phyloP scores from a whole-genome alignment of 768 basidiomycete species.

The Dentipellis sp. region DNA sequence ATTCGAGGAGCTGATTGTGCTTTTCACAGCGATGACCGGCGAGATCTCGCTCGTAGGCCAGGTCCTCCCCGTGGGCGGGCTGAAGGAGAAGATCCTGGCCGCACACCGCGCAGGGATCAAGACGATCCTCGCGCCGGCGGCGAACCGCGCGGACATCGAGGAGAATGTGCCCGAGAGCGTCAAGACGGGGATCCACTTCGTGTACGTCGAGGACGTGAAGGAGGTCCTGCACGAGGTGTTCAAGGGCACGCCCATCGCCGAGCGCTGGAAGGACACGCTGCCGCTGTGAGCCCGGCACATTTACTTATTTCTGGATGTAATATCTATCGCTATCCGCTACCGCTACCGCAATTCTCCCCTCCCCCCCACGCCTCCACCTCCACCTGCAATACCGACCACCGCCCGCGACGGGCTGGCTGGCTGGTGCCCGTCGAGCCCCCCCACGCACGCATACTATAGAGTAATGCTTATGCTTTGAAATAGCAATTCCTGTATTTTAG shows the following conservation, averaged over 20 bases:
- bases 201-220: constrained; percentile 89
- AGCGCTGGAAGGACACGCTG: constrained; percentile 63
- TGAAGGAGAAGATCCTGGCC: constrained; percentile 95
- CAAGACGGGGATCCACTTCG: constrained; percentile 89
- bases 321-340: background rate
- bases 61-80: constrained; percentile 90
- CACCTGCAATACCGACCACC: no score
- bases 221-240: constrained; percentile 90
- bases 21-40: constrained; percentile 84
- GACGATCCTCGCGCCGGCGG: constrained; percentile 79
- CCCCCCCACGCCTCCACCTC: no score
- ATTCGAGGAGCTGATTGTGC: background rate
- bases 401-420: no score
- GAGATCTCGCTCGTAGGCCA: constrained; percentile 96
- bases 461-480: background rate
- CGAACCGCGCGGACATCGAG: constrained; percentile 90
- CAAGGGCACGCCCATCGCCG: constrained; percentile 43
- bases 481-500: constrained; percentile 2
- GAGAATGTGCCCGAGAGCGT: constrained; percentile 96
- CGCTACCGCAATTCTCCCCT: no score
- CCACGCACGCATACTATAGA: background rate
- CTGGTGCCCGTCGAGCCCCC: background rate
- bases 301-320: background rate
- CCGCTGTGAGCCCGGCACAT: background rate
- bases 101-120: constrained; percentile 96